phyloP scores from a whole-genome alignment of 2,329 filamentous ascomycete species.

The Fusarium pseudoanthophilum region DNA sequence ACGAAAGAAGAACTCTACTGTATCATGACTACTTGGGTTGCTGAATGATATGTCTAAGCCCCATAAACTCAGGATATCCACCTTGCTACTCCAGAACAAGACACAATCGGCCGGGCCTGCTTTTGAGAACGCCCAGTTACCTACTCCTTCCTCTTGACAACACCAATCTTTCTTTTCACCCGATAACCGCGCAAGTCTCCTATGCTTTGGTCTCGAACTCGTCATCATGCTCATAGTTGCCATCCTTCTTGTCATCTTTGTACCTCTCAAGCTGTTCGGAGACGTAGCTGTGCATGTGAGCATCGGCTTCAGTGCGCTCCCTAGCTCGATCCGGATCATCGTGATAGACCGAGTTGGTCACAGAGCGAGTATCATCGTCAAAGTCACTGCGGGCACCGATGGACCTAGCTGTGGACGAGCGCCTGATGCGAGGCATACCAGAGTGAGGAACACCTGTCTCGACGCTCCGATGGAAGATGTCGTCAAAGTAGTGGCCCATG shows the following conservation, averaged over 20 bases:
- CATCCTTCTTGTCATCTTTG: constrained; percentile 49
- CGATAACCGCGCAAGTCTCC: constrained; percentile 3
- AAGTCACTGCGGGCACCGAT: constrained; percentile 88
- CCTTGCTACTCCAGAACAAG: constrained; percentile 4
- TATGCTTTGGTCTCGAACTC: constrained; percentile 59
- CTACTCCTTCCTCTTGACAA: constrained; percentile 16
- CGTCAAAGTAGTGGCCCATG: constrained; percentile 95
- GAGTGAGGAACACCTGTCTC: constrained; percentile 52
- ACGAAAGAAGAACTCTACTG: not conserved
- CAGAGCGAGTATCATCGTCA: constrained; percentile 54
- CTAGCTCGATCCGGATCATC: constrained; percentile 57
- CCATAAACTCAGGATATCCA: constrained; percentile 17
- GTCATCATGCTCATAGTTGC: constrained; percentile 51
- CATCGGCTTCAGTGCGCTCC: constrained; percentile 67
- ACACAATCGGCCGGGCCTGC: constrained; percentile 14
- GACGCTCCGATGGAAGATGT: constrained; percentile 71
- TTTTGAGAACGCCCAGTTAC: constrained; percentile 35
- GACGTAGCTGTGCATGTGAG: constrained; percentile 84
- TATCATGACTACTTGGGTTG: constrained; percentile 16
- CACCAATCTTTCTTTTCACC: constrained; percentile 2
- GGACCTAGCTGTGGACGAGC: constrained; percentile 84
- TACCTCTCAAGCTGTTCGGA: constrained; percentile 82
- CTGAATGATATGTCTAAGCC: constrained; percentile 20
- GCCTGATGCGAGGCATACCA: constrained; percentile 69
- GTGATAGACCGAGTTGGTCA: constrained; percentile 47